Evolutionary conservation across 371 early-diverging fungal species (phyloP), one percentile per base, ranked within the genome.

Genomic region (Zychaea mexicana): DNA sequence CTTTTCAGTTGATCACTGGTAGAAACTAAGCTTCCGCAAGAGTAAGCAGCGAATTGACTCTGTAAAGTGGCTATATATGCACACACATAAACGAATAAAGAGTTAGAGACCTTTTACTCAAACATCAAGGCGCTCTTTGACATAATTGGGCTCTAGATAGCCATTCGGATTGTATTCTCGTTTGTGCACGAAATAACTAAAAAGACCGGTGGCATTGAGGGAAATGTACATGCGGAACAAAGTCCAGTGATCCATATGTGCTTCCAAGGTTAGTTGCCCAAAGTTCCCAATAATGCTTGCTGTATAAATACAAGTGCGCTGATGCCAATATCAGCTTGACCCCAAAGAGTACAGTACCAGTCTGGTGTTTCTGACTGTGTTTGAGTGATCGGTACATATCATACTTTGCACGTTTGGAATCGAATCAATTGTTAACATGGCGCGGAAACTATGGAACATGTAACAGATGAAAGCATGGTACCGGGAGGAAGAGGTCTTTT

Each of bases 161-260:
- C 99, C 99, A 19, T 85, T 81, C n/a, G n/a, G n/a, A 19, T 85
- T 81, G 78, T 95, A 99, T 2, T 95, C 97, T 47, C 99, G 88
- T 61, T 85, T 84, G 24, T 84, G 70, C 65, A 97, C 84, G 60
- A 92, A 83, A 47, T 86, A 83, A 9, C 76, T 60, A 70, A 98
- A 98, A 60, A 87, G 82, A 42, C 74, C 71, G 52, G 74, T 86
- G 30, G 97, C 92, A 47, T 92, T 82, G 9, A 88, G 57, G 1
- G 95, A 71, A 66, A 98, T 94, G 60, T 75, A 88, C 30, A 69
- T 72, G 21, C 89, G 81, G 76, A 97, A 93, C 13, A 73, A 64
- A 4, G 77, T 74, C 91, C 92, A 95, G 33, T 79, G 76, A 2
- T 68, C 64, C 39, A 85, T 67, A 54, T 97, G 94, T n/a, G n/a